These are phyloP conservation scores for Suillus plorans DNA, from an alignment of 768 basidiomycete species.

Conservation along the genomic window DNA sequence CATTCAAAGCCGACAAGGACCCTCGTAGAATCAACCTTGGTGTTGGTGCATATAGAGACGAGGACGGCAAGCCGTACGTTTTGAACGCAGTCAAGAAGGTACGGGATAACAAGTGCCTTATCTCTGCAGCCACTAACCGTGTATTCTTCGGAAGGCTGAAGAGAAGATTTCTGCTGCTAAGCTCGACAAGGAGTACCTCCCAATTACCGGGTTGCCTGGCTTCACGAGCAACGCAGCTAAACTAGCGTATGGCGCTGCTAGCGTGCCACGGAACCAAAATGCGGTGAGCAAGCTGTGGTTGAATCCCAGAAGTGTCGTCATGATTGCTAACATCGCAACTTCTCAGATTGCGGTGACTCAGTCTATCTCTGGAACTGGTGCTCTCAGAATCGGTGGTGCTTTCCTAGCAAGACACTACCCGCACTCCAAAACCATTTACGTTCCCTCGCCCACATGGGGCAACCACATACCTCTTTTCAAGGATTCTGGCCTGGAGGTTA, in stretches of 20 bases:
- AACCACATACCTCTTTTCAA: conserved; percentile 94
- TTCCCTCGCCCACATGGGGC: conserved; percentile 95
- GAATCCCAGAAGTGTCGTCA: not conserved
- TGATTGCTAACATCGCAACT: conserved; percentile 9
- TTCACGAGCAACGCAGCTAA: conserved; percentile 87
- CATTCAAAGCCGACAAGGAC: conserved; percentile 94
- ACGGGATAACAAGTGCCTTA: conserved; percentile 3
- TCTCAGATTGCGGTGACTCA: conserved; percentile 81
- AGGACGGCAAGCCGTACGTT: conserved; percentile 92
- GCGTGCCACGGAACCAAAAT: conserved; percentile 66
- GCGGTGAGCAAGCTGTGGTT: conserved; percentile 48
- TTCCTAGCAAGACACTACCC: conserved; percentile 91
- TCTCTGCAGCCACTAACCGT: conserved; percentile 8
- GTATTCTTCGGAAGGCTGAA: conserved; percentile 59
- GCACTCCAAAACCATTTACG: conserved; percentile 82
- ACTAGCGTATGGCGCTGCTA: conserved; percentile 88
- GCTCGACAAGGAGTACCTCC: conserved; percentile 93
- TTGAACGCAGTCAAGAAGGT: conserved; percentile 88
- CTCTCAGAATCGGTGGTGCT: conserved; percentile 90
- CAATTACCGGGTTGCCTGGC: conserved; percentile 86
- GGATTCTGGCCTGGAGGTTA: conserved; percentile 93
- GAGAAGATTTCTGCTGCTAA: conserved; percentile 61
- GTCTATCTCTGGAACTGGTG: conserved; percentile 97
- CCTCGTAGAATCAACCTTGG: conserved; percentile 96
- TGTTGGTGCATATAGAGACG: conserved; percentile 95